phyloP scores from a whole-genome alignment of 1,139 yeast species.

The Sugiyamaella novakii region DNA sequence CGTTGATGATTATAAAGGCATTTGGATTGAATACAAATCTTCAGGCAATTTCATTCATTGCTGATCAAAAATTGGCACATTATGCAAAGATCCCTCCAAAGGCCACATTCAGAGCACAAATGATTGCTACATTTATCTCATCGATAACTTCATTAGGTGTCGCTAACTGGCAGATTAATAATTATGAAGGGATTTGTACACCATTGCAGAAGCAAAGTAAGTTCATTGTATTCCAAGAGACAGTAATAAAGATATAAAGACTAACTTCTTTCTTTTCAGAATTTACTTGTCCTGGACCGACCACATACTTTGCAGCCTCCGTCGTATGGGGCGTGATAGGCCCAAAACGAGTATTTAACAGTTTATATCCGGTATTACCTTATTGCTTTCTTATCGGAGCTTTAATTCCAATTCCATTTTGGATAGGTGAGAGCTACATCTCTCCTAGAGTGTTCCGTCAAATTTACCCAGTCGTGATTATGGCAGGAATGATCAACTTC shows the following conservation, averaged over 20 bases:
- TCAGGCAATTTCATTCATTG: constrained; percentile 59
- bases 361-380: constrained; percentile 51
- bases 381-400: constrained; percentile 50
- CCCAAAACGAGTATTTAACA: constrained; percentile 57
- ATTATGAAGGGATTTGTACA: constrained; percentile 25
- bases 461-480: constrained; percentile 53
- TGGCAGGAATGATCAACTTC: constrained; percentile 48
- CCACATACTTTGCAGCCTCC: constrained; percentile 55
- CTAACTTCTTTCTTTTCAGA: constrained; percentile 5
- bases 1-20: constrained; percentile 60
- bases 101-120: constrained; percentile 59
- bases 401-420: constrained; percentile 24
- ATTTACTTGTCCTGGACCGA: constrained; percentile 45
- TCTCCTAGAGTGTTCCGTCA: constrained; percentile 42
- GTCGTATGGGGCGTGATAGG: constrained; percentile 70
- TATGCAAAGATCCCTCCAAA: constrained; percentile 61
- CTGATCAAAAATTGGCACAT: constrained; percentile 61
- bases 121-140: constrained; percentile 45
- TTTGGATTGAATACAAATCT: constrained; percentile 60
- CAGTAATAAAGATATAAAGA: background rate
- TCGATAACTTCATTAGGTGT: constrained; percentile 53
- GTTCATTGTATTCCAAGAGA: too few species aligned
- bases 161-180: constrained; percentile 51
- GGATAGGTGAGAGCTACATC: constrained; percentile 17
- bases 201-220: constrained; percentile 29